phyloP scores from a whole-genome alignment of 345 rosid species.

The Hibiscus syriacus region DNA sequence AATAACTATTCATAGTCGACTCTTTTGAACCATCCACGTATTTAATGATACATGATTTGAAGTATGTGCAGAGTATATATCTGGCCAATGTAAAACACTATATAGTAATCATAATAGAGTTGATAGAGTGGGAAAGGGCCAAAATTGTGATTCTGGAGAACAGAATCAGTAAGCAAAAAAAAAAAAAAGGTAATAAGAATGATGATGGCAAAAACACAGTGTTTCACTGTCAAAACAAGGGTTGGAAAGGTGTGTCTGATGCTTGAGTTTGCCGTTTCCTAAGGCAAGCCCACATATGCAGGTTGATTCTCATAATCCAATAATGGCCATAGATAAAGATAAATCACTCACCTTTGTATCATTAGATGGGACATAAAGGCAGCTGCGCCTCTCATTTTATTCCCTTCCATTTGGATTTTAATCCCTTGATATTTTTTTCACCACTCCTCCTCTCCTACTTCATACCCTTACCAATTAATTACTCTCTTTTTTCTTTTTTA shows the following conservation, averaged over 20 bases:
- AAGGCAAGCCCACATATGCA: conserved; percentile 8
- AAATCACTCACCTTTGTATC: conserved; percentile 27
- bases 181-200: not conserved
- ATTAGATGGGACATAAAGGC: conserved; percentile 36
- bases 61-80: not conserved
- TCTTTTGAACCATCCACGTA: no score
- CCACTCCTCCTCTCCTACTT: not conserved
- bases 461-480: not conserved
- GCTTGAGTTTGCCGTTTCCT: conserved; percentile 14
- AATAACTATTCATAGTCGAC: not conserved
- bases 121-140: not conserved
- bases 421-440: not conserved
- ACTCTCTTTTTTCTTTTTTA: not conserved
- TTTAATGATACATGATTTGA: not conserved
- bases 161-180: no score
- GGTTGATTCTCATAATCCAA: conserved; percentile 12
- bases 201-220: not conserved
- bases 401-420: conserved; percentile 19
- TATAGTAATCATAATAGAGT: no score
- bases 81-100: not conserved
- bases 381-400: conserved; percentile 21
- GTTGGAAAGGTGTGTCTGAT: conserved; percentile 2
- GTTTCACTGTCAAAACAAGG: not conserved
- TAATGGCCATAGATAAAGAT: conserved; percentile 14
- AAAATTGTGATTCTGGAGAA: not conserved